phyloP scores from a whole-genome alignment of 2,329 filamentous ascomycete species.

The Pseudogymnoascus sp. region DNA sequence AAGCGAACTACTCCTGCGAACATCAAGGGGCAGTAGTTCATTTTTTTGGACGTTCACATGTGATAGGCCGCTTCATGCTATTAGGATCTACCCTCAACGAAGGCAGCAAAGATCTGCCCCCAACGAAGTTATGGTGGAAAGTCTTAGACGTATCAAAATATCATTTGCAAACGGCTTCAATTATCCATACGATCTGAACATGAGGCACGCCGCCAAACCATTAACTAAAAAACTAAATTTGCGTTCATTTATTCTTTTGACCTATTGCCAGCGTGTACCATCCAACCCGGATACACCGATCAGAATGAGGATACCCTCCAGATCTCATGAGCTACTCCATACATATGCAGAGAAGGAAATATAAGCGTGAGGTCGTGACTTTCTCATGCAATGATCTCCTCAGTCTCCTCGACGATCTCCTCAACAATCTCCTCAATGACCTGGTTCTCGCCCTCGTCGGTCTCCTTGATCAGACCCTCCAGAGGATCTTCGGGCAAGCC shows the following conservation, averaged over 20 bases:
- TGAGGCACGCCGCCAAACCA: neutral
- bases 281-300: constrained; percentile 9
- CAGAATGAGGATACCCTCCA: constrained; percentile 8
- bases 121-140: neutral
- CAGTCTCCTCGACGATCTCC: constrained; percentile 76
- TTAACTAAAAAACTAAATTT: constrained; percentile 9
- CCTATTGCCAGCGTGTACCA: constrained; percentile 7
- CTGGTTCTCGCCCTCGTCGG: constrained; percentile 59
- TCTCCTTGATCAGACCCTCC: constrained; percentile 53
- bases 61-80: neutral
- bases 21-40: constrained; percentile 22
- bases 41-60: neutral
- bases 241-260: constrained; percentile 7
- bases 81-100: neutral
- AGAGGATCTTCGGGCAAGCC: constrained; percentile 61
- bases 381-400: constrained; percentile 54
- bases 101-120: neutral
- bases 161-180: neutral
- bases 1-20: constrained; percentile 22
- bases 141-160: constrained; percentile 1
- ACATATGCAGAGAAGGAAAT: constrained; percentile 10
- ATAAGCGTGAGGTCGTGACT: constrained; percentile 5
- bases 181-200: neutral
- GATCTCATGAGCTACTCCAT: constrained; percentile 11
- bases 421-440: constrained; percentile 83